Base-by-base conservation (phyloP, 208 protist species). In the Spongospora subterranea region DNA sequence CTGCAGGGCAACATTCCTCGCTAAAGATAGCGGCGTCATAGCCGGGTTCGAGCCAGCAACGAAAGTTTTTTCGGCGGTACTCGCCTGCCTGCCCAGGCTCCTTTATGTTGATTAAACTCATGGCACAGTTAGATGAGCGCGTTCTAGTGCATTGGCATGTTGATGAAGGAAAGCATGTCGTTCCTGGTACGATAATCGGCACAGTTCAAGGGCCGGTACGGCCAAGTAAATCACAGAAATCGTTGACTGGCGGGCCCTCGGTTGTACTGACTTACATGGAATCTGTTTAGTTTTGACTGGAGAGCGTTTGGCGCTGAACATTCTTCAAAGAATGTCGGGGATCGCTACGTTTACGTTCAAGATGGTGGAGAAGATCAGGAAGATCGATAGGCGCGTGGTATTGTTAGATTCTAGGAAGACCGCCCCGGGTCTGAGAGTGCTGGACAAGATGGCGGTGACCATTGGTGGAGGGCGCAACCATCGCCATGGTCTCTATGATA, bases 341-440 rank as follows among this genome's bases (percentile, higher is more conserved):
- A 89, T 89, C 54, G 88, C 88, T 1, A 89, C 88, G 13, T 32
- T 20, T 1, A 89, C 88, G 13, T 17, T 6, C 17, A 20, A 20
- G 45, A 89, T 89, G 88, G 88, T 89, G 17, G 88, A 89, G 1
- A n/a, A 60, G 88, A 89, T 89, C 29, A 13, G 29, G 17, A 64
- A 6, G 38, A 45, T 65, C 50, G 54, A n/a, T 65, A 65, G 17
- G 6, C 46, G 45, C 32, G n/a, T 32, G 17, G 45, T 32, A 6
- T 45, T 89, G 54, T n/a, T 89, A 1, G 88, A 89, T 71, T 65
- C 88, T 76, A 6, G 88, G 6, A 89, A 89, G 54, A 89, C 88
- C 32, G 88, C 88, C 32, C 88, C 88, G 64, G 32, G 29, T 32
- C 29, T 45, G 6, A 6, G 88, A 6, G 54, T 65, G 1, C 54